These are phyloP conservation scores for Neonectria hederae DNA, from an alignment of 2,329 filamentous ascomycete genomes.

Conservation along the genomic window DNA sequence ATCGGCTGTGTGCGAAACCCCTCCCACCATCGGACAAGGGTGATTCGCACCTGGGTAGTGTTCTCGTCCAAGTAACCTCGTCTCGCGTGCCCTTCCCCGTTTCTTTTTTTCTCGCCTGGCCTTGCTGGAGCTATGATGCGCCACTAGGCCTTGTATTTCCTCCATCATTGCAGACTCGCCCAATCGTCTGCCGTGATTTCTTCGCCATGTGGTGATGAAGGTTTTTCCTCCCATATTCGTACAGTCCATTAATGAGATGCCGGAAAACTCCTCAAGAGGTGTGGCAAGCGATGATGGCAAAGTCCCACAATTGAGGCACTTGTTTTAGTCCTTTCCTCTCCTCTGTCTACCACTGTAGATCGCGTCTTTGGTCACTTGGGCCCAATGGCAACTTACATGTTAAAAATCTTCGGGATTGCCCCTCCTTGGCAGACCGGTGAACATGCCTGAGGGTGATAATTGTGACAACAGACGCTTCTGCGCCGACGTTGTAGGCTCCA, in stretches of 20 bases:
- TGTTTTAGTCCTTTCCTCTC: constrained; percentile 19
- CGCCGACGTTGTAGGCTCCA: constrained; percentile 29
- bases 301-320: constrained; percentile 30
- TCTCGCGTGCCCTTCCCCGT: not conserved
- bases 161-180: not conserved
- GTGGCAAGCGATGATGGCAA: constrained; percentile 21
- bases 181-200: not conserved
- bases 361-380: constrained; percentile 1
- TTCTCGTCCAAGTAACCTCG: not conserved
- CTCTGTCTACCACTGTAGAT: constrained; percentile 20
- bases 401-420: constrained; percentile 22
- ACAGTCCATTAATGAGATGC: not conserved
- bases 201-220: not conserved
- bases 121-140: constrained; percentile 14
- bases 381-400: constrained; percentile 22
- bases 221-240: not conserved
- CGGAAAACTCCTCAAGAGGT: constrained; percentile 2
- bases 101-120: not conserved
- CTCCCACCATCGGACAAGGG: constrained; percentile 7
- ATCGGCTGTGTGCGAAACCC: constrained; percentile 5
- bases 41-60: not conserved
- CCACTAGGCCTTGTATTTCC: constrained; percentile 7
- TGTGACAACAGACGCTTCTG: constrained; percentile 24
- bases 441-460: constrained; percentile 8
- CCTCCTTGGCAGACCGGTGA: constrained; percentile 11